Evolutionary conservation across 495 filamentous ascomycete genomes (phyloP).

Genomic region (Neurospora tetrasperma): DNA sequence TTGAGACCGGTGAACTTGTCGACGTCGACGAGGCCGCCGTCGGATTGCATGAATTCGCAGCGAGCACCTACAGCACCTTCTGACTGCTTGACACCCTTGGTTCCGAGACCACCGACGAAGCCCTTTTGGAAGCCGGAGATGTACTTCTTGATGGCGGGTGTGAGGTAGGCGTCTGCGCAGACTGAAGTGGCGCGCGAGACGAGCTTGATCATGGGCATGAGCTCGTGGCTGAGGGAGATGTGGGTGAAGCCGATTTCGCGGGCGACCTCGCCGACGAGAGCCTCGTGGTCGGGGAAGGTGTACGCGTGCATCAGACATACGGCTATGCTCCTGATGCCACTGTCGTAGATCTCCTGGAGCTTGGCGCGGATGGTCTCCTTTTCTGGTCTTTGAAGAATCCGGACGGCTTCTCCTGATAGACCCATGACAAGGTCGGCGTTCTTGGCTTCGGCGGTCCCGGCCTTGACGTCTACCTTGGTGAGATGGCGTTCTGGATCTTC

Average conservation of each 20-base stretch:
- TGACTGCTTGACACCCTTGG: slow-evolving; percentile 50
- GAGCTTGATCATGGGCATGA: slow-evolving; percentile 93
- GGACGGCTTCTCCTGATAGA: slow-evolving; percentile 58
- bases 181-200: slow-evolving; percentile 84
- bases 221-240: slow-evolving; percentile 61
- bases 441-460: slow-evolving; percentile 33
- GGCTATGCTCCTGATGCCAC: slow-evolving; percentile 59
- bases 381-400: slow-evolving; percentile 51
- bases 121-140: slow-evolving; percentile 77
- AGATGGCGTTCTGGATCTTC: slow-evolving; percentile 58
- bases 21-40: slow-evolving; percentile 71
- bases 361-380: slow-evolving; percentile 41
- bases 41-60: slow-evolving; percentile 83
- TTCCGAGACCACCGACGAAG: slow-evolving; percentile 60
- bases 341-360: slow-evolving; percentile 48
- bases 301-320: slow-evolving; percentile 77
- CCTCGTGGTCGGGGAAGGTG: slow-evolving; percentile 68
- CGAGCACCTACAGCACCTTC: slow-evolving; percentile 47
- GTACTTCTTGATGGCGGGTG: slow-evolving; percentile 91
- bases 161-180: slow-evolving; percentile 92
- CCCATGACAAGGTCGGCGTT: slow-evolving; percentile 52
- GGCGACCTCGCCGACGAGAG: slow-evolving; percentile 55
- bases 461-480: slow-evolving; percentile 38
- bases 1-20: slow-evolving; percentile 63
- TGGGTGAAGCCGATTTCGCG: slow-evolving; percentile 64